Percentiles rank a stretch among this genome's conserved stretches.
These are phyloP conservation scores for Jatropha podagrica DNA, from an alignment of 441 rosid genomes.

Conservation along the genomic window DNA sequence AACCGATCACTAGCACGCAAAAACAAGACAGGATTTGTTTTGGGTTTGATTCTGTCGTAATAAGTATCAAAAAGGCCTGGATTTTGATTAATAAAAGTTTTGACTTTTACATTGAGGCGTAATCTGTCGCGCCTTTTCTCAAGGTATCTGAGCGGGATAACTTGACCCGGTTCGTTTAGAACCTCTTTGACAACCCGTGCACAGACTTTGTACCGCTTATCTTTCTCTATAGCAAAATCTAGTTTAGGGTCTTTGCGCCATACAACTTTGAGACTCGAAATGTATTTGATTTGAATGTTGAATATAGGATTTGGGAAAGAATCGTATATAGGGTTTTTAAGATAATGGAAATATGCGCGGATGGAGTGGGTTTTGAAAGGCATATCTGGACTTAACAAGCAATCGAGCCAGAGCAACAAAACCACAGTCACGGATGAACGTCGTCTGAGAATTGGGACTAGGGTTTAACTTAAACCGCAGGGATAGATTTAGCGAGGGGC, in stretches of 20 bases:
- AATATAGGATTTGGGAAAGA: slow-evolving; percentile 15
- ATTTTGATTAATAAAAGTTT: slow-evolving; percentile 50
- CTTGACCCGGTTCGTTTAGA: slow-evolving; percentile 73
- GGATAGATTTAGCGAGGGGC: not conserved
- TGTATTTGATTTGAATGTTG: slow-evolving; percentile 26
- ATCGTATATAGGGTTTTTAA: not conserved
- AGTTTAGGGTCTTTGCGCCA: slow-evolving; percentile 72
- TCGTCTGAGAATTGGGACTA: not conserved
- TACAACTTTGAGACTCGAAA: slow-evolving; percentile 73
- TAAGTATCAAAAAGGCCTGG: slow-evolving; percentile 59
- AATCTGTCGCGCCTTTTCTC: slow-evolving; percentile 77
- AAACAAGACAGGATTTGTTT: slow-evolving; percentile 53
- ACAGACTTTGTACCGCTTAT: slow-evolving; percentile 58
- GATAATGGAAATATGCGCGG: slow-evolving; percentile 5
- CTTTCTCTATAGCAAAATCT: slow-evolving; percentile 67
- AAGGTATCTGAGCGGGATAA: slow-evolving; percentile 66
- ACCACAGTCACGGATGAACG: not conserved
- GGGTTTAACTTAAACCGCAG: slow-evolving; percentile 1
- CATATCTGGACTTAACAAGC: slow-evolving; percentile 27
- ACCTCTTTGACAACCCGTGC: slow-evolving; percentile 72
- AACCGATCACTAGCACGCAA: slow-evolving; percentile 55
- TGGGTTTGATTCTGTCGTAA: slow-evolving; percentile 63
- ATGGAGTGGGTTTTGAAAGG: slow-evolving; percentile 27
- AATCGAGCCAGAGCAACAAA: not conserved
- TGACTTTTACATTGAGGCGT: slow-evolving; percentile 46